Evolutionary conservation across 2,329 filamentous ascomycete species (phyloP), one percentile per base, ranked within the genome.

Genomic region (Aspergillus eucalypticola): DNA sequence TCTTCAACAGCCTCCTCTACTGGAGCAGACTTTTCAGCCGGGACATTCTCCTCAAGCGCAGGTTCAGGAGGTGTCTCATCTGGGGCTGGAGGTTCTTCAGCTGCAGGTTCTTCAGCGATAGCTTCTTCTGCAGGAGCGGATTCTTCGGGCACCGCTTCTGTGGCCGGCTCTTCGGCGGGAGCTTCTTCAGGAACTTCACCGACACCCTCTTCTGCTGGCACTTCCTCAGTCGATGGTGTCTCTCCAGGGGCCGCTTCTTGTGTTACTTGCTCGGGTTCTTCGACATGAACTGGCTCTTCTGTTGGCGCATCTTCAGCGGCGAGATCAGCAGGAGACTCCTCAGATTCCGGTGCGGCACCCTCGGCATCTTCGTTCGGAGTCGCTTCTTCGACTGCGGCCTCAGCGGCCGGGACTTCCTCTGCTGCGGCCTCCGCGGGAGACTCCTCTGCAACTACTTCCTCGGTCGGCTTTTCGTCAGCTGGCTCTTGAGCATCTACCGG

Each of bases 11-110:
- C 19, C 5, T 32, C 13, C 15, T 53, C 50, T 17, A 39, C 32
- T 21, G 17, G 19, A 13, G 58, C 10, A 52, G 65, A 29, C 13
- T 66, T 64, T 42, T 69, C 59, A 38, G 59, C 59, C 51, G 53
- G 56, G 19, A 39, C 25, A 55, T 59, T 38, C 53, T 67, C 66
- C 8, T 67, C 63, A n/a, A 59, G n/a, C 35, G 27, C 41, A 53
- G 63, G 21, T 21, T 69, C 64, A n/a, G 58, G 15, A 39, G 35
- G 27, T 48, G 63, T 17, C 25, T 52, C 17, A 19, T 59, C 51
- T 58, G 70, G 66, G 6, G 51, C 60, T 15, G 62, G 52, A 35
- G 60, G 61, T 17, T 66, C 61, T 15, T 66, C 50, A 38, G 65
- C 57, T 17, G 65, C 54, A 27, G 64, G 46, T 23, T 63, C 58